Conservation (phyloP, 1,139 yeast species). For the Nakaseomyces bracarensis region DNA sequence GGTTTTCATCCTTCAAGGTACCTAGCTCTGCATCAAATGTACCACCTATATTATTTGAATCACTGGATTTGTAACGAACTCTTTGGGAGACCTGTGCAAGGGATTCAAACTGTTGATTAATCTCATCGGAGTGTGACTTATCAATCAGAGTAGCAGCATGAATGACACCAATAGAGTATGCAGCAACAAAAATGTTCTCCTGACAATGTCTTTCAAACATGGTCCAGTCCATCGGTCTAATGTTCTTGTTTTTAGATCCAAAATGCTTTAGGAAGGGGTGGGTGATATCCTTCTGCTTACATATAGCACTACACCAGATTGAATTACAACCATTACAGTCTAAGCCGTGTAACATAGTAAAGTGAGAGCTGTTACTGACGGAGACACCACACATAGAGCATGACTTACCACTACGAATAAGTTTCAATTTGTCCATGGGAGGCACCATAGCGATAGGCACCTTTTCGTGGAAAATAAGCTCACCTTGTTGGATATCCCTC, state of each 20-base stretch:
- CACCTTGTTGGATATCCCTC: conserved; percentile 41
- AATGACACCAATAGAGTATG: conserved; percentile 55
- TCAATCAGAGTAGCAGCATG: conserved; percentile 45
- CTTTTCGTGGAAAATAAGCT: conserved; percentile 51
- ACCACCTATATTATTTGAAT: conserved; percentile 45
- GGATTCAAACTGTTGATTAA: conserved; percentile 42
- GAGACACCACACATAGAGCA: conserved; percentile 75
- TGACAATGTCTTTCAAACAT: conserved; percentile 54
- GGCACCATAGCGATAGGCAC: conserved; percentile 61
- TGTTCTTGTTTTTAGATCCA: conserved; percentile 22
- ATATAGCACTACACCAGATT: conserved; percentile 62
- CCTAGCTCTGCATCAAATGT: conserved; percentile 44
- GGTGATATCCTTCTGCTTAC: conserved; percentile 46
- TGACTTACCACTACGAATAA: conserved; percentile 60
- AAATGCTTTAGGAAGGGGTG: conserved; percentile 58
- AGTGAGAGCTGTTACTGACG: conserved; percentile 36
- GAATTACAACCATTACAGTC: conserved; percentile 63
- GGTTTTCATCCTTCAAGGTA: conserved; percentile 27
- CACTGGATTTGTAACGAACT: conserved; percentile 51
- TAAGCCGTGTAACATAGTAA: conserved; percentile 42
- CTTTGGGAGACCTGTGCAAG: conserved; percentile 69
- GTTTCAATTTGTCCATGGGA: conserved; percentile 56
- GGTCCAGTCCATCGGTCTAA: conserved; percentile 43
- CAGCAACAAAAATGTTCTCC: conserved; percentile 61
- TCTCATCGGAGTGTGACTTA: conserved; percentile 35